phyloP scores from a whole-genome alignment of 2,329 filamentous ascomycete species.

The Alternaria triticina region DNA sequence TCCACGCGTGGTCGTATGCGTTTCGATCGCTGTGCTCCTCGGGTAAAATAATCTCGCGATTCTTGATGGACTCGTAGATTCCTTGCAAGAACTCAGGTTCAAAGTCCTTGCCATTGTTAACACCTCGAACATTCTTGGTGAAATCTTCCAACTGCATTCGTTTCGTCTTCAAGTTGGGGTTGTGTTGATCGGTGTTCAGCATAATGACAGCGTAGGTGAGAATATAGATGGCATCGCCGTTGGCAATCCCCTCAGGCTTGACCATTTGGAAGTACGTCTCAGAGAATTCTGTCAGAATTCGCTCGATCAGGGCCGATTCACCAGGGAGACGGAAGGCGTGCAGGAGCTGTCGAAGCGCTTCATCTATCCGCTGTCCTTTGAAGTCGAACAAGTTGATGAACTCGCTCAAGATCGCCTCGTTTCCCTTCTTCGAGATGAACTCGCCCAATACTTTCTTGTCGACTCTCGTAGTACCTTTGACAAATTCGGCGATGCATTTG shows the following conservation, averaged over 20 bases:
- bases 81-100: slow-evolving; percentile 79
- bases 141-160: slow-evolving; percentile 89
- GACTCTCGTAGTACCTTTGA: slow-evolving; percentile 84
- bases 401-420: slow-evolving; percentile 81
- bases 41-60: slow-evolving; percentile 92
- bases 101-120: slow-evolving; percentile 87
- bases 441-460: slow-evolving; percentile 93
- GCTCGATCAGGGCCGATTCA: slow-evolving; percentile 89
- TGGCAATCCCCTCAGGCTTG: slow-evolving; percentile 75
- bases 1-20: slow-evolving; percentile 97
- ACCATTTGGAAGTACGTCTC: slow-evolving; percentile 80
- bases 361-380: slow-evolving; percentile 81
- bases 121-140: slow-evolving; percentile 84
- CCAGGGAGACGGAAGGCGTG: slow-evolving; percentile 93
- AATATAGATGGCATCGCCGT: slow-evolving; percentile 88
- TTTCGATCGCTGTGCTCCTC: slow-evolving; percentile 97
- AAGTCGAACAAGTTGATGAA: slow-evolving; percentile 93
- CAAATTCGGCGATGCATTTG: slow-evolving; percentile 79
- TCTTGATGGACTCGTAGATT: slow-evolving; percentile 90
- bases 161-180: slow-evolving; percentile 83
- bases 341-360: slow-evolving; percentile 84
- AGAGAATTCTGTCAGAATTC: slow-evolving; percentile 86
- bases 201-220: slow-evolving; percentile 97
- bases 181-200: slow-evolving; percentile 96
- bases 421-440: slow-evolving; percentile 88